Evolutionary conservation across 495 filamentous ascomycete species (phyloP), one percentile per base, ranked within the genome.

Genomic region (Emericellopsis terricola): DNA sequence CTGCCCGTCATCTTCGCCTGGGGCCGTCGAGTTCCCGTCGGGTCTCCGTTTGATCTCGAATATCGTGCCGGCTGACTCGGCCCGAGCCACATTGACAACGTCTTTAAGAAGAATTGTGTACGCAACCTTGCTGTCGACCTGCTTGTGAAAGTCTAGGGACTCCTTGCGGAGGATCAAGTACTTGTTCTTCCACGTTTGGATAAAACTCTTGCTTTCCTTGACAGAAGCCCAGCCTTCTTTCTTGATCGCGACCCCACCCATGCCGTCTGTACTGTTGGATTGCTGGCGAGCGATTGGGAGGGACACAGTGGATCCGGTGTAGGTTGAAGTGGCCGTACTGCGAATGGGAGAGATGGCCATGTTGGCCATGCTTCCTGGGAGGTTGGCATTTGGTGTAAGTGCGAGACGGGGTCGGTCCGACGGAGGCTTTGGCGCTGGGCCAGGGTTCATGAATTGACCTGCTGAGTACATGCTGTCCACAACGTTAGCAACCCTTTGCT

Each of bases 361-460:
- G 45, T 76, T 76, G 23, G 72, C 71, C 64, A 85, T 83, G 47
- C 78, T 86, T 27, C 78, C 78, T 24, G 81, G 77, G 26, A 81
- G 65, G 44, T 71, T 79, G 37, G 63, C 59, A 38, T 65, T 75
- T 33, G 79, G 75, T 28, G 77, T 85, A 17, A 86, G 60, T 37
- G 73, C 75, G 40, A 92, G 71, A 42, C 78, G 78, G 36, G 83
- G 79, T 38, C 79, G 76, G 45, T 87, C 80, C 26, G 73, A 76
- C 10, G 89, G 89, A 30, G 89, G 89, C 41, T 78, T 74, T 29
- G 89, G 89, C 36, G 89, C 87, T 30, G 89, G 87, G 31, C 89
- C 83, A 37, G 89, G 85, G 50, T 94, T 96, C 79, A 94, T 89
- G 59, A 97, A 97, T 52, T 78, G 73, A 47, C 69, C 69, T 38